A percentile compares a stretch with the other conserved stretches of the same genome.
Evolutionary conservation across 176 grass and related monocot genomes (phyloP).

Genomic region (Carex littledalei): DNA sequence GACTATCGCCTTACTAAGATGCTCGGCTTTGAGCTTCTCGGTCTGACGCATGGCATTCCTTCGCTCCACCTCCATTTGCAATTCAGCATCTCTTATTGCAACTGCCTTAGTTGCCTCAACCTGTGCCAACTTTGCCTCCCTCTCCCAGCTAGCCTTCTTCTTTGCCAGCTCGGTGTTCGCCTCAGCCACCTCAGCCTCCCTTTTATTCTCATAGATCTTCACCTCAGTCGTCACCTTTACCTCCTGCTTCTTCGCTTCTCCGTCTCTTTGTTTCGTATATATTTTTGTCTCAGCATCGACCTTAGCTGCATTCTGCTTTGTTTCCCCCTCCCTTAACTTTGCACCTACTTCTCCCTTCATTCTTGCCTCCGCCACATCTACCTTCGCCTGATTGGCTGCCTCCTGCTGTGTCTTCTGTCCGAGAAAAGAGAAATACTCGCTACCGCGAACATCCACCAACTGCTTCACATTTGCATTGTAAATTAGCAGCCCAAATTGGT

Average conservation of each 20-base stretch:
- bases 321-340: slow-evolving; percentile 38
- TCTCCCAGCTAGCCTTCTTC: slow-evolving; percentile 67
- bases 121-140: slow-evolving; percentile 38
- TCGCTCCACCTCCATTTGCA: slow-evolving; percentile 70
- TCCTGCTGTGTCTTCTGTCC: slow-evolving; percentile 83
- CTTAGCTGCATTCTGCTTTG: slow-evolving; percentile 54
- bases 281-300: slow-evolving; percentile 58
- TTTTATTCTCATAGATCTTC: slow-evolving; percentile 53
- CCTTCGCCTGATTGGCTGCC: slow-evolving; percentile 62
- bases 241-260: slow-evolving; percentile 44
- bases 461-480: slow-evolving; percentile 92
- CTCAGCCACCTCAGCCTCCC: slow-evolving; percentile 60
- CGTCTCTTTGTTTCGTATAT: slow-evolving; percentile 39
- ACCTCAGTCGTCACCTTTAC: slow-evolving; percentile 45
- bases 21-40: slow-evolving; percentile 82
- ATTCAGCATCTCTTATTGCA: slow-evolving; percentile 62
- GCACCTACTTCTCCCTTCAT: slow-evolving; percentile 63
- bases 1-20: slow-evolving; percentile 60
- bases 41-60: slow-evolving; percentile 50
- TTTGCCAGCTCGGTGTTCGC: slow-evolving; percentile 47
- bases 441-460: slow-evolving; percentile 49
- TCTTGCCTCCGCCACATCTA: slow-evolving; percentile 57
- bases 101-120: slow-evolving; percentile 67
- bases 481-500: slow-evolving; percentile 75
- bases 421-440: slow-evolving; percentile 83